These are phyloP conservation scores for Ceratobasidium sp. DNA, from an alignment of 1,284 basidiomycete genomes.

Conservation along the genomic window DNA sequence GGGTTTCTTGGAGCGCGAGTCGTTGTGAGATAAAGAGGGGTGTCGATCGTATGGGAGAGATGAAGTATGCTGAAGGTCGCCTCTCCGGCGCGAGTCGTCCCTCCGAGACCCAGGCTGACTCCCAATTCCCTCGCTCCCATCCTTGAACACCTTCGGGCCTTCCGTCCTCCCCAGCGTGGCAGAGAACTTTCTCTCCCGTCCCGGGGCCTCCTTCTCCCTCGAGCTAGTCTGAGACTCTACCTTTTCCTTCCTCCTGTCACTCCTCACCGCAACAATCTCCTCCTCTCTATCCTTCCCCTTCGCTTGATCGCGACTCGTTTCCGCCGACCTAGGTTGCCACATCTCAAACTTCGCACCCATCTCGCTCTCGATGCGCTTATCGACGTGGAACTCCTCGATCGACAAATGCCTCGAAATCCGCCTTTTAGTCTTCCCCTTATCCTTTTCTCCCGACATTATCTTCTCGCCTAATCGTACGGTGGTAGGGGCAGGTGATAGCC, in stretches of 20 bases:
- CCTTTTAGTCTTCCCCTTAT: neutral
- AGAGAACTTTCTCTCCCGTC: neutral
- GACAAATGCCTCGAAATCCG: constrained; percentile 33
- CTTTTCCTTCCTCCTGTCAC: too few relatives aligned
- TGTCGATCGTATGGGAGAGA: neutral
- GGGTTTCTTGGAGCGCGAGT: neutral
- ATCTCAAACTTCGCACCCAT: constrained; percentile 13
- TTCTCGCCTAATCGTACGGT: neutral
- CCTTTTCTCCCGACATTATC: too few relatives aligned
- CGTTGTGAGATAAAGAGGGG: neutral
- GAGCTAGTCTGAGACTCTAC: too few relatives aligned
- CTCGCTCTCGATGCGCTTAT: neutral
- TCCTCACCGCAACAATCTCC: too few relatives aligned
- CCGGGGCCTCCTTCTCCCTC: neutral
- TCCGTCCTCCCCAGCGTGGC: neutral
- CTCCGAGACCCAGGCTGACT: neutral
- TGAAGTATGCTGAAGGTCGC: neutral
- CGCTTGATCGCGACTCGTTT: neutral
- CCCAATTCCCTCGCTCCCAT: too few relatives aligned
- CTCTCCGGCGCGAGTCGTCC: neutral
- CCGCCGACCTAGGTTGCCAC: constrained; percentile 3
- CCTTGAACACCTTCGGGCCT: neutral
- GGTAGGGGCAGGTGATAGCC: neutral
- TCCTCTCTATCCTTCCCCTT: neutral
- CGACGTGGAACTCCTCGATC: constrained; percentile 30